These are phyloP conservation scores for Fusarium chaquense DNA, from an alignment of 2,329 filamentous ascomycete species.

Conservation along the genomic window DNA sequence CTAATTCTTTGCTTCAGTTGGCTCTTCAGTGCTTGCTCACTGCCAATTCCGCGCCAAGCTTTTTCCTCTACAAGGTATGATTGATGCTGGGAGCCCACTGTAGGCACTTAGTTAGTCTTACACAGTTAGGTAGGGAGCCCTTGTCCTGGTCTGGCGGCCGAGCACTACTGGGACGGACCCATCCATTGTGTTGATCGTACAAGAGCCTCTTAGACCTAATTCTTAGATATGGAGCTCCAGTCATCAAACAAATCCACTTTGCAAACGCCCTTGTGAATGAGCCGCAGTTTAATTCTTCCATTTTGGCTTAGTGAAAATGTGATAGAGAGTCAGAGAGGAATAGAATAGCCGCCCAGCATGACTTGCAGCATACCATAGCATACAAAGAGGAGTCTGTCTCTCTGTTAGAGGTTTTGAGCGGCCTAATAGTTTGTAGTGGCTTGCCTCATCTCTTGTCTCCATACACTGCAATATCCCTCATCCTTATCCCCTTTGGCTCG, in stretches of 20 bases:
- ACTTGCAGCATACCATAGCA: not conserved
- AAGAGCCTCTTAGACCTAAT: conserved; percentile 25
- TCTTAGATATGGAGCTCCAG: conserved; percentile 6
- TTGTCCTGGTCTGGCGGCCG: conserved; percentile 17
- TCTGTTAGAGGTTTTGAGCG: conserved; percentile 7
- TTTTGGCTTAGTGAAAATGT: not conserved
- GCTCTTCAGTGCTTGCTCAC: not conserved
- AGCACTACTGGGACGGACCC: not conserved
- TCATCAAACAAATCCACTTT: conserved; percentile 32
- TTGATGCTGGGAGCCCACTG: not conserved
- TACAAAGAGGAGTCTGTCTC: conserved; percentile 24
- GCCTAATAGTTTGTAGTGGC: conserved; percentile 2
- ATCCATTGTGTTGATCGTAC: conserved; percentile 18
- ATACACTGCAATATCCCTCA: conserved; percentile 39
- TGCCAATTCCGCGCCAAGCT: conserved; percentile 28
- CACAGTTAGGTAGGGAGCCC: conserved; percentile 4
- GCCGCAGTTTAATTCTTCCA: conserved; percentile 25
- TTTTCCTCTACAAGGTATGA: not conserved
- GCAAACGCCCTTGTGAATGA: conserved; percentile 25
- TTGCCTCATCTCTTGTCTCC: not conserved
- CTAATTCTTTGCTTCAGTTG: not conserved
- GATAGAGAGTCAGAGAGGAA: conserved; percentile 13
- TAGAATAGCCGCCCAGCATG: conserved; percentile 23
- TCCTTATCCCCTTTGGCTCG: conserved; percentile 36
- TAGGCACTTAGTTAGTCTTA: conserved; percentile 4